These are phyloP conservation scores for Aspergillus pseudotamarii DNA, from an alignment of 2,329 filamentous ascomycete species.

Conservation along the genomic window DNA sequence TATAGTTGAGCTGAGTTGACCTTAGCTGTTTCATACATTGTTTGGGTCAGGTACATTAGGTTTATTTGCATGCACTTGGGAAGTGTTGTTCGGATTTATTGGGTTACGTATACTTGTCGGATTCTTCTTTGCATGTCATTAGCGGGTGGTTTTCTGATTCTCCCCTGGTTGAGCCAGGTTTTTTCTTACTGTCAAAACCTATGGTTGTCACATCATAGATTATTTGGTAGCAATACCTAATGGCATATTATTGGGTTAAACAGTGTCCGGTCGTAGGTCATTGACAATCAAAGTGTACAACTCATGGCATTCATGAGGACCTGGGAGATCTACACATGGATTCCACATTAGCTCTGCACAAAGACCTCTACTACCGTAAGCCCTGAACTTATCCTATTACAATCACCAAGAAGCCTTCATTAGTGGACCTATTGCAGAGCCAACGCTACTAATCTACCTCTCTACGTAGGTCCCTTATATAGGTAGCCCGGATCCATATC, in stretches of 20 bases:
- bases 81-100: constrained; percentile 5
- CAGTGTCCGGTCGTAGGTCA: no score
- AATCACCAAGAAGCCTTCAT: no score
- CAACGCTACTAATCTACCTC: no score
- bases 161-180: constrained; percentile 10
- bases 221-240: constrained; percentile 18
- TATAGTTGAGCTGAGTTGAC: constrained; percentile 9
- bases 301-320: no score
- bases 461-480: no score
- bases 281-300: no score
- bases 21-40: constrained; percentile 4
- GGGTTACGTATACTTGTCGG: background rate
- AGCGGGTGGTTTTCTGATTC: constrained; percentile 22
- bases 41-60: background rate
- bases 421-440: no score
- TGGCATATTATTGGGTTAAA: constrained; percentile 5
- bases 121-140: constrained; percentile 18
- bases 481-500: no score
- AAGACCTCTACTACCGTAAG: no score
- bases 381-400: no score
- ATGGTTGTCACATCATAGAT: constrained; percentile 8
- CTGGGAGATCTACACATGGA: no score
- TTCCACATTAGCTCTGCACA: no score
- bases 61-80: constrained; percentile 5
- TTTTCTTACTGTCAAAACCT: constrained; percentile 1